Percentiles rank a stretch among this genome's conserved stretches.
Conservation (phyloP, 2,329 filamentous ascomycete species). For the Corinectria fuckeliana region DNA sequence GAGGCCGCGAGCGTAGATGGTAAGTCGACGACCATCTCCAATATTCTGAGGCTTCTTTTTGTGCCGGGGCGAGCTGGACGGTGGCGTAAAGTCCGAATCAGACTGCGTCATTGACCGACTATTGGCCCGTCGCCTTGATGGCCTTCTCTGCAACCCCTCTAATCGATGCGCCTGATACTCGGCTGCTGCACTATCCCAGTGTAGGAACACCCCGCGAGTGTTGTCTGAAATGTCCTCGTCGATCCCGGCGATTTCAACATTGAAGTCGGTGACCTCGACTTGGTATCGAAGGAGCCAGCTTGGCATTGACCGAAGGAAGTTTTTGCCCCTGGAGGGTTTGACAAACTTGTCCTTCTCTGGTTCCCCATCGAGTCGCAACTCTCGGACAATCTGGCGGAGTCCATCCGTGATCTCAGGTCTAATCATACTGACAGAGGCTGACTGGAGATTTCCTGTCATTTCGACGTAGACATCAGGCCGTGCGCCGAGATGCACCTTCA, state of each 20-base stretch:
- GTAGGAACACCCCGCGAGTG: constrained; percentile 81
- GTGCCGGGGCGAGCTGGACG: constrained; percentile 47
- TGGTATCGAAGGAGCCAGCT: constrained; percentile 84
- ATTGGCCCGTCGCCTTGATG: constrained; percentile 72
- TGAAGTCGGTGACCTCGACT: constrained; percentile 87
- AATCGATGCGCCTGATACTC: constrained; percentile 87
- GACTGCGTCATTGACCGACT: constrained; percentile 72
- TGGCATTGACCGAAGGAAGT: constrained; percentile 80
- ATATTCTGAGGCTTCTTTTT: constrained; percentile 61
- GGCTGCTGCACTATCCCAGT: constrained; percentile 85
- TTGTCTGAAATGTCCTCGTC: constrained; percentile 84
- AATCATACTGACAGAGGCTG: constrained; percentile 87
- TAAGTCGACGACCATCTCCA: constrained; percentile 80
- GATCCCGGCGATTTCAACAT: constrained; percentile 86
- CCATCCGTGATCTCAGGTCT: constrained; percentile 92
- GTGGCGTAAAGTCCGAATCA: constrained; percentile 67
- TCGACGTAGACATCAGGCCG: constrained; percentile 86
- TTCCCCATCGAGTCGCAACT: constrained; percentile 75
- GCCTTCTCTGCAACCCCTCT: constrained; percentile 65
- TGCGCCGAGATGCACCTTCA: constrained; percentile 85
- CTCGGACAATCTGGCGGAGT: constrained; percentile 86
- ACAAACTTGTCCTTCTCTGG: constrained; percentile 60
- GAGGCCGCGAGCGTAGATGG: constrained; percentile 80
- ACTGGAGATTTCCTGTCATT: constrained; percentile 80
- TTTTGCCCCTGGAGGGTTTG: constrained; percentile 61